Evolutionary conservation across 2,329 filamentous ascomycete genomes (phyloP).

Genomic region (Ilyonectria robusta): DNA sequence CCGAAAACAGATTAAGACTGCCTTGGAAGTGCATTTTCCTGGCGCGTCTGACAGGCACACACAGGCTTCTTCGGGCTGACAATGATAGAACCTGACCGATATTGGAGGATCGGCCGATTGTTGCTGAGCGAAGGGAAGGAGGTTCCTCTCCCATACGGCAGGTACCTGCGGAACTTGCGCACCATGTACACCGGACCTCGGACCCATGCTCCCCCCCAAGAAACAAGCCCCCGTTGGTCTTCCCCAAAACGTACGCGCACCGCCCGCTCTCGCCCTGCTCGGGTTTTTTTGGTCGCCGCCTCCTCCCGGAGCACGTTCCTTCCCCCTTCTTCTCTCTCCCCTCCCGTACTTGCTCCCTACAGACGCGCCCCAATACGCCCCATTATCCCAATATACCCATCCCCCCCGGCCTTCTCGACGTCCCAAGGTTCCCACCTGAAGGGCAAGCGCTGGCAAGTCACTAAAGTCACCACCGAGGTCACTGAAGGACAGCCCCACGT

Average conservation of each 20-base stretch:
- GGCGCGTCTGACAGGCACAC: neutral
- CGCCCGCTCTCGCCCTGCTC: constrained; percentile 43
- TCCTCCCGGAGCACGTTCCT: constrained; percentile 41
- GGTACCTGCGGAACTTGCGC: constrained; percentile 19
- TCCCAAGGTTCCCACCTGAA: constrained; percentile 44
- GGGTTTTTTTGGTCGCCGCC: constrained; percentile 41
- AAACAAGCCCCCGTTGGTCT: constrained; percentile 40
- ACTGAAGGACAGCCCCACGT: constrained; percentile 29
- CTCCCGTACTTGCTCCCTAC: constrained; percentile 28
- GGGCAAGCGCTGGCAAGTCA: constrained; percentile 39
- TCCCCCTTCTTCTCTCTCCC: constrained; percentile 38
- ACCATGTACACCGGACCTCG: constrained; percentile 16
- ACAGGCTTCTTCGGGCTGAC: neutral
- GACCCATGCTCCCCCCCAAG: constrained; percentile 37
- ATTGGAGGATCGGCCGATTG: constrained; percentile 13
- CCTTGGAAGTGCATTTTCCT: neutral
- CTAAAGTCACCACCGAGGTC: constrained; percentile 31
- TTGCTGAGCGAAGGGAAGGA: constrained; percentile 9
- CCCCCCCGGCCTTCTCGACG: constrained; percentile 31
- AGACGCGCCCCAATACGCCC: constrained; percentile 10
- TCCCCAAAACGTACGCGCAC: constrained; percentile 47
- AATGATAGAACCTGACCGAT: constrained; percentile 4
- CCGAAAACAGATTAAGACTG: constrained; percentile 7
- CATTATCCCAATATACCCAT: constrained; percentile 25
- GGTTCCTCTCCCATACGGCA: neutral